These are phyloP conservation scores for Marasmius sp. DNA, from an alignment of 1,284 basidiomycete species.

Conservation along the genomic window DNA sequence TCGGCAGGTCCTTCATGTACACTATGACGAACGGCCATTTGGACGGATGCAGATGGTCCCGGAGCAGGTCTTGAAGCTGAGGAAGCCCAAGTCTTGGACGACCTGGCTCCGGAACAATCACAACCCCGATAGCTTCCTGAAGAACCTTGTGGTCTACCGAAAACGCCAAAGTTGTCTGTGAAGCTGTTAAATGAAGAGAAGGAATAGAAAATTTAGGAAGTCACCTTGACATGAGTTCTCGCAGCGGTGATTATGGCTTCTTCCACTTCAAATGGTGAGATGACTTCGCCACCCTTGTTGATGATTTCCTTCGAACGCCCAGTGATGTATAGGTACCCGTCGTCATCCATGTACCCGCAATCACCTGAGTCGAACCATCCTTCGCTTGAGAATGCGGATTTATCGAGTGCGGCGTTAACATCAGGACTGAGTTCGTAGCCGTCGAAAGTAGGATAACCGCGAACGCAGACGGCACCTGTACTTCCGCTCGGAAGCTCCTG, in stretches of 20 bases:
- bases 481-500: slow-evolving; percentile 30
- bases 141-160: slow-evolving; percentile 18
- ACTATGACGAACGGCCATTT: slow-evolving; percentile 20
- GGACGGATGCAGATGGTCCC: slow-evolving; percentile 43
- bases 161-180: slow-evolving; percentile 14
- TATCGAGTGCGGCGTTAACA: slow-evolving; percentile 38
- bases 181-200: neutral
- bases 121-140: slow-evolving; percentile 18
- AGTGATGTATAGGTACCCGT: slow-evolving; percentile 61
- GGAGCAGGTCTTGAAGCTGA: slow-evolving; percentile 42
- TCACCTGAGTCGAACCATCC: slow-evolving; percentile 66
- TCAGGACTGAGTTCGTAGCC: slow-evolving; percentile 43
- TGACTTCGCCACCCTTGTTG: slow-evolving; percentile 67
- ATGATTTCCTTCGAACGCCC: slow-evolving; percentile 63
- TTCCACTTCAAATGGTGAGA: slow-evolving; percentile 63
- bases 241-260: slow-evolving; percentile 44
- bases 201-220: neutral
- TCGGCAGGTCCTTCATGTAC: slow-evolving; percentile 19
- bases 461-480: slow-evolving; percentile 44
- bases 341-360: slow-evolving; percentile 58
- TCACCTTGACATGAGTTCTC: slow-evolving; percentile 39
- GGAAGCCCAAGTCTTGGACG: slow-evolving; percentile 11
- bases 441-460: slow-evolving; percentile 44
- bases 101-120: slow-evolving; percentile 14
- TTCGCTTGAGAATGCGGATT: slow-evolving; percentile 40